Evolutionary conservation across 768 basidiomycete genomes (phyloP).

Genomic region (Sarcodon sp.): DNA sequence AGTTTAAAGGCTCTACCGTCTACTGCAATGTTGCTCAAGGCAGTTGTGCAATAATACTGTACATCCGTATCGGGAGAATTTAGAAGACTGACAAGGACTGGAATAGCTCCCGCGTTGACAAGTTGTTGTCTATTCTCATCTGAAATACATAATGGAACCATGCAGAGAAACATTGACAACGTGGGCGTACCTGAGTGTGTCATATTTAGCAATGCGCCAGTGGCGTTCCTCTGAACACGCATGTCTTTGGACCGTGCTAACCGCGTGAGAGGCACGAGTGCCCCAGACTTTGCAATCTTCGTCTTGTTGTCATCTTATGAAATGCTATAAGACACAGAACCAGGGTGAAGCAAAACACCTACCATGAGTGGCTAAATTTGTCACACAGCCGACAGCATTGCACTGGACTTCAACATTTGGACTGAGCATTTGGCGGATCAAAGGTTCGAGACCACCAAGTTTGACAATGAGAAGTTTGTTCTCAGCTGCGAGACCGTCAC

Average conservation of each 20-base stretch:
- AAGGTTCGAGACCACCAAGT: conserved; percentile 91
- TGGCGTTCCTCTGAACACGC: conserved; percentile 98
- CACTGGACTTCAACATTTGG: conserved; percentile 99
- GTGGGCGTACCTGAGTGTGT: conserved; percentile 79
- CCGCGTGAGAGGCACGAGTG: conserved; percentile 92
- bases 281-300: conserved; percentile 98
- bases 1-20: conserved; percentile 43
- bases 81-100: conserved; percentile 87
- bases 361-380: conserved; percentile 98
- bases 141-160: conserved; percentile 15
- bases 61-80: conserved; percentile 99
- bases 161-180: not conserved
- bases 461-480: conserved; percentile 99
- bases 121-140: conserved; percentile 98
- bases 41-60: conserved; percentile 99
- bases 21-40: conserved; percentile 95
- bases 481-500: conserved; percentile 47
- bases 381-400: conserved; percentile 98
- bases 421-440: conserved; percentile 97
- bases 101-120: conserved; percentile 96
- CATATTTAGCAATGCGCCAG: conserved; percentile 97
- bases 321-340: conserved; percentile 4
- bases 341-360: not conserved
- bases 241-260: conserved; percentile 97
- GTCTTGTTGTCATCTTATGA: conserved; percentile 94